phyloP scores from a whole-genome alignment of 306 rosid genomes.

The Astragalus membranaceus region DNA sequence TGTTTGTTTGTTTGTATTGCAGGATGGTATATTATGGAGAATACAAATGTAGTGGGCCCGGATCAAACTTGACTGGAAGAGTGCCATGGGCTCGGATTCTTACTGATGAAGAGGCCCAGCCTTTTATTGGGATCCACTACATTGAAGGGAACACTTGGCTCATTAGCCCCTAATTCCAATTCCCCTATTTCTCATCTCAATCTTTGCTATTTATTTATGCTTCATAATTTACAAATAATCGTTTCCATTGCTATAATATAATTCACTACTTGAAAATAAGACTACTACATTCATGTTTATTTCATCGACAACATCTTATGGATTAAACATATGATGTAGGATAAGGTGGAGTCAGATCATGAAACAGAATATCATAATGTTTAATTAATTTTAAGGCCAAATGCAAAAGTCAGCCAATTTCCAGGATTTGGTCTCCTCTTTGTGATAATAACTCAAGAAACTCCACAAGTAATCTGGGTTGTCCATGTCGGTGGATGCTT shows the following conservation, averaged over 20 bases:
- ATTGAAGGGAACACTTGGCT: conserved; percentile 69
- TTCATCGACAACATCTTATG: neutral
- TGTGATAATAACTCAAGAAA: neutral
- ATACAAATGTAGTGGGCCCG: conserved; percentile 74
- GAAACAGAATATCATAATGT: neutral
- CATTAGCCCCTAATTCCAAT: conserved; percentile 8
- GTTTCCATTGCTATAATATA: neutral
- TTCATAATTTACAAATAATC: neutral
- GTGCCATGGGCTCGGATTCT: conserved; percentile 54
- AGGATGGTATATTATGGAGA: conserved; percentile 69
- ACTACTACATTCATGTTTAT: neutral
- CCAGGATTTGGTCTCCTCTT: conserved; percentile 27
- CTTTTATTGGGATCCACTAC: conserved; percentile 49
- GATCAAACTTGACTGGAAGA: conserved; percentile 55
- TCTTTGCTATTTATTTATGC: too few relatives aligned
- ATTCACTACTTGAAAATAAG: neutral
- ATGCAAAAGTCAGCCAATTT: conserved; percentile 19
- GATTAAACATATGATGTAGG: neutral
- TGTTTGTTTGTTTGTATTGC: neutral
- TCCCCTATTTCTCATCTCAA: neutral
- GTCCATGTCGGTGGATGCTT: conserved; percentile 2
- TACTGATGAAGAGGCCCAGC: conserved; percentile 51
- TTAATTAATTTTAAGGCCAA: conserved; percentile 18
- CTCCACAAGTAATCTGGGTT: conserved; percentile 17
- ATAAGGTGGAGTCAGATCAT: neutral